These are phyloP conservation scores for Rosellinia necatrix DNA, from an alignment of 2,329 filamentous ascomycete species.

Conservation along the genomic window DNA sequence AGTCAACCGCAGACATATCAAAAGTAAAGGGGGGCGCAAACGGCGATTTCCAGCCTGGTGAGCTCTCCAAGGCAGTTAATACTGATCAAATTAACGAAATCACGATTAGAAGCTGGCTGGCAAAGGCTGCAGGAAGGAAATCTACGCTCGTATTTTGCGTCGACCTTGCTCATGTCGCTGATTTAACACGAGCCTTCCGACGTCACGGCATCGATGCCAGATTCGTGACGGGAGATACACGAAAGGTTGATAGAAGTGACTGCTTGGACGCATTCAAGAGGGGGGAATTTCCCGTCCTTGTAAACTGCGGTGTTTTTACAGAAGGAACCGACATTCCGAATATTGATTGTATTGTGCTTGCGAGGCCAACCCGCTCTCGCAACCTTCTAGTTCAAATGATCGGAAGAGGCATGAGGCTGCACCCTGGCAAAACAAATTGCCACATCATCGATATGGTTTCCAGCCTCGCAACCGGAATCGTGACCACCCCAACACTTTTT, in stretches of 20 bases:
- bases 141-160: constrained; percentile 96
- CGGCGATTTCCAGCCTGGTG: constrained; percentile 79
- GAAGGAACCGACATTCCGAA: constrained; percentile 98
- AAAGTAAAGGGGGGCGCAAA: constrained; percentile 64
- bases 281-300: constrained; percentile 79
- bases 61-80: constrained; percentile 84
- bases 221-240: constrained; percentile 84
- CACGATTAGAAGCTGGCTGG: constrained; percentile 83
- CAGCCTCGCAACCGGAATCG: constrained; percentile 79
- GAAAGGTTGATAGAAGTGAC: constrained; percentile 67
- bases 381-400: constrained; percentile 98
- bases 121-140: constrained; percentile 72
- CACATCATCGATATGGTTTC: constrained; percentile 97
- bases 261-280: constrained; percentile 76
- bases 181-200: constrained; percentile 77
- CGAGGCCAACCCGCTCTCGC: constrained; percentile 86
- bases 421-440: constrained; percentile 81
- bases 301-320: constrained; percentile 96
- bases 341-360: constrained; percentile 89
- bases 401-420: constrained; percentile 84
- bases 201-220: constrained; percentile 78
- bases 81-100: constrained; percentile 80
- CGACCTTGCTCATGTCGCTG: constrained; percentile 79
- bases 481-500: constrained; percentile 90
- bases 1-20: constrained; percentile 79